Base-by-base conservation (phyloP, 352 stramenopile species). In the Pythium dissotocum region DNA sequence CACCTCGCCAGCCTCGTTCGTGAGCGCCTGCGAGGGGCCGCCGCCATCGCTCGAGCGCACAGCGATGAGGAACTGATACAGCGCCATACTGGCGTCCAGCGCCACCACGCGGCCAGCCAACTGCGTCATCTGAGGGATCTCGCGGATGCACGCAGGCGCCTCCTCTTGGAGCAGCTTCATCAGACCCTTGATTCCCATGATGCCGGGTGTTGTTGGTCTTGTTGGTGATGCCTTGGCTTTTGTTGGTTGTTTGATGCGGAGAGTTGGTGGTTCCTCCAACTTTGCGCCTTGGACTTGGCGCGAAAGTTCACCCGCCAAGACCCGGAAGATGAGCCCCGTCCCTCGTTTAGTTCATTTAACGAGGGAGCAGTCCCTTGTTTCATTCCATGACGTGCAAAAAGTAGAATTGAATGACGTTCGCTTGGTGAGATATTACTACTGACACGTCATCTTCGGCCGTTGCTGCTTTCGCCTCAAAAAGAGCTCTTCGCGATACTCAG, bases 151-250 rank as follows among this genome's bases (percentile, higher is more conserved):
- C 65, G 96, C 91, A 4, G 97, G 97, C 52, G 96, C 97, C 81
- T 99, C 97, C 71, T 99, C 97, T 53, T 96, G 95, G 28, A 99
- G 83, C 54, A 99, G 85, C 82, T 99, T 99, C 75, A 98, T 99
- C 56, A 99, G 82, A 10, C 96, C 95, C 85, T 99, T 99, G 79
- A 99, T 99, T 69, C 98, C 97, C 97, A 99, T 99, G 56, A 5
- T 72, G 26, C 7, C 8, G 18, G 36, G n/a, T 24, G 5, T 21
- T 58, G 24, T 36, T 32, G 52, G 57, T 21, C 32, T 61, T 46
- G 55, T 18, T 61, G 12, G 36, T 33, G 30, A 24, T 58, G 61
- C n/a, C 13, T n/a, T 36, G 30, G 32, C 14, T 49, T 36, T 54
- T 61, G 61, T 62, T 63, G 54, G 52, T 48, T 26, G n/a, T 54